phyloP scores from a whole-genome alignment of 306 rosid species.

The Casuarina cunninghamiana region DNA sequence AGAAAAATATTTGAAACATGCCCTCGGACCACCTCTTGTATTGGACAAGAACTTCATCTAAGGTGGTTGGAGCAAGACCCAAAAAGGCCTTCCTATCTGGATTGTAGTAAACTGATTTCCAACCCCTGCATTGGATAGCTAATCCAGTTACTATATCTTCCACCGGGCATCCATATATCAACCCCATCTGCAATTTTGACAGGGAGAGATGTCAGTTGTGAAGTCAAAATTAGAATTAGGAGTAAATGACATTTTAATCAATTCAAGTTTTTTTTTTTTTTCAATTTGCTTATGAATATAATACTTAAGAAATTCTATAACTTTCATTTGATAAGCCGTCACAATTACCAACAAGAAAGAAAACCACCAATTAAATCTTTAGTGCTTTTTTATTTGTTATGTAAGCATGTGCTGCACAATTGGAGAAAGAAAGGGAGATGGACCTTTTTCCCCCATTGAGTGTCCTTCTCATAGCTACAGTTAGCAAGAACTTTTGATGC shows the following conservation, averaged over 20 bases:
- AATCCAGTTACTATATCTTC: slow-evolving; percentile 68
- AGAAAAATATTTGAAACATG: slow-evolving; percentile 52
- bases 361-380: too few relatives aligned
- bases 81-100: slow-evolving; percentile 57
- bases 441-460: slow-evolving; percentile 74
- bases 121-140: slow-evolving; percentile 60
- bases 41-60: slow-evolving; percentile 49
- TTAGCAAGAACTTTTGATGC: slow-evolving; percentile 47
- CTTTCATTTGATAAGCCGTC: too few relatives aligned
- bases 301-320: too few relatives aligned
- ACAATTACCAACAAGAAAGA: too few relatives aligned
- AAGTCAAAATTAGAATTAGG: too few relatives aligned
- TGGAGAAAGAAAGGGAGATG: slow-evolving; percentile 6
- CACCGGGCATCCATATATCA: slow-evolving; percentile 61
- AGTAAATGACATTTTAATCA: too few relatives aligned
- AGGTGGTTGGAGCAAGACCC: slow-evolving; percentile 67
- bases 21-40: slow-evolving; percentile 71
- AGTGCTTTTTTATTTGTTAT: too few relatives aligned
- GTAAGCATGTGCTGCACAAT: too few relatives aligned
- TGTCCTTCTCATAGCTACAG: slow-evolving; percentile 62
- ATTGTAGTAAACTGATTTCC: slow-evolving; percentile 69
- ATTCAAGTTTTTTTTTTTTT: too few relatives aligned
- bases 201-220: too few relatives aligned
- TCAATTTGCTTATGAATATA: too few relatives aligned
- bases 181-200: slow-evolving; percentile 47